Evolutionary conservation across 192 early-diverging fungal species (phyloP), one percentile per base, ranked within the genome.

Genomic region (Coemansia sp.): DNA sequence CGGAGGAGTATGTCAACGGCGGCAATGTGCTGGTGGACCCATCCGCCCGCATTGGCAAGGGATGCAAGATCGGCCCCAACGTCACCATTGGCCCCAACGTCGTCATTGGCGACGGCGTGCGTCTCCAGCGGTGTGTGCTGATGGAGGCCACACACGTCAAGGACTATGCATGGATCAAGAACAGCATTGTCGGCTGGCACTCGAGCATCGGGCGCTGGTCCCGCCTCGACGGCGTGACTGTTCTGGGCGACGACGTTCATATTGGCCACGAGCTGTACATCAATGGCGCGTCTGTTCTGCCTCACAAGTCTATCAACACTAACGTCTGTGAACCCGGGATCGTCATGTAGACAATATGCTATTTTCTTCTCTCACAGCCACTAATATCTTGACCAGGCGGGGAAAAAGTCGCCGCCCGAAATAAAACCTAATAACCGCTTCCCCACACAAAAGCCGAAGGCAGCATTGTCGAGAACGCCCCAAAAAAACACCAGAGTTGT

Each of bases 41-140:
- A 6, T 86, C 92, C 18, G 96, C 95, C 65, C 90, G 87, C 73
- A 92, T 99, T 63, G 97, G 97, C 59, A 86, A 93, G 73, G 93
- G 92, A 66, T 99, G 97, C 85, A 88, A 91, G 65, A 97, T 99
- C 75, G 97, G 97, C 34, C 97, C 97, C 42, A 94, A 98, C 75
- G 97, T 99, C 23, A 91, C 93, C 5, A 90, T 99, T 75, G 97
- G 96, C 31, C 94, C 96, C 18, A 90, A 90, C 56, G 91, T 87
- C 28, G 85, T 91, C 14, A 86, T 99, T 63, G 97, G 97, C 64
- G 90, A 97, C 73, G 97, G 97, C 73, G 97, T 98, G 39, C 83
- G 97, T 65, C 85, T 99, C 62, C 88, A 88, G 82, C 88, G 91
- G 55, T 88, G 90, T 64, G 95, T 97, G 36, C 77, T 99, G 18